Evolutionary conservation across 202 grass and related monocot species (phyloP), one percentile per base, ranked within the genome.

Genomic region (Zoysia matrella): DNA sequence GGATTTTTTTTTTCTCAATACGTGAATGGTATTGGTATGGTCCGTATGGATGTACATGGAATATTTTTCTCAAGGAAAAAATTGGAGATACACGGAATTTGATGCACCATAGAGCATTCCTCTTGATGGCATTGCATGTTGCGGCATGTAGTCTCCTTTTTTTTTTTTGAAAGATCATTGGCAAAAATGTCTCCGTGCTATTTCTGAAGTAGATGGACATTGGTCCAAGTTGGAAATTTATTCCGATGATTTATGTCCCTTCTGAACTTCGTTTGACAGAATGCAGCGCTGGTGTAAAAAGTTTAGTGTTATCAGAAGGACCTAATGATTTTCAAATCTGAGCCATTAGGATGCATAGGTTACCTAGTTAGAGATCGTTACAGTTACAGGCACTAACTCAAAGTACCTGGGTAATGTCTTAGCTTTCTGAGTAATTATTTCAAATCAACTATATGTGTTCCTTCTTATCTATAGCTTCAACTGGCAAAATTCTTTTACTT

Each of bases 351-450:
- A 8, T 7, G 22, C 9, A 8, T 62, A 39, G 18, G 8, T 40
- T 41, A 82, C 40, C 47, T 47, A 75, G 65, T 71, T 45, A 52
- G 53, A 44, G 43, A 50, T 40, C 52, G 43, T 12, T 75, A 57
- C 67, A 72, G 48, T 82, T 65, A 15, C 30, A 9, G 52, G 0
- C 14, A 81, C 44, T 36, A 81, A 72, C 46, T 71, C 46, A 52
- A 60, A 71, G 78, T 61, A n/a, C 8, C 18, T 4, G 8, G 22
- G 18, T 36, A 66, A 54, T 56, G 11, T 7, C 3, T 69, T 62
- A 61, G 44, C 56, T 14, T 30, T 48, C 12, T 63, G 46, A 4
- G 5, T 85, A 12, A 15, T 44, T 49, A 39, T 75, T 75, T 14
- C 40, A 39, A 47, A 12, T 69, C n/a, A 0, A 40, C 47, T 69